A percentile compares a stretch with the other conserved stretches of the same genome.
Conservation (phyloP, 139 green algal genomes). For the Coccomyxa sp. region DNA sequence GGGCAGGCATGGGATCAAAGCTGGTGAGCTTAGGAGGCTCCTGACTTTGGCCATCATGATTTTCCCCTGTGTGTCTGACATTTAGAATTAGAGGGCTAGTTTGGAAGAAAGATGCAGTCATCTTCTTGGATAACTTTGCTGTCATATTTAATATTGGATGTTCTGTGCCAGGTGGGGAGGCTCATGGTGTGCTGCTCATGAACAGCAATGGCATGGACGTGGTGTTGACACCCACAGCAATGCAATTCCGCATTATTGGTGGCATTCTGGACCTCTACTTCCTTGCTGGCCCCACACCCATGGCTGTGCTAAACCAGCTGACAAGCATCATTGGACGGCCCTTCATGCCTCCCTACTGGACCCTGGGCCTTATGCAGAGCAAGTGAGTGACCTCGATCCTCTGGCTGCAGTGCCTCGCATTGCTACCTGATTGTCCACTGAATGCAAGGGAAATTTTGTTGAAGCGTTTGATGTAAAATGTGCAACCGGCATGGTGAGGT, state of each 20-base stretch:
- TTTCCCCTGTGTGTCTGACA: no score
- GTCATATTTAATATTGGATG: no score
- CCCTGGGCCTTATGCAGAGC: constrained; percentile 72
- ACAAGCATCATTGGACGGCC: constrained; percentile 62
- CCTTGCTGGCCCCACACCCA: constrained; percentile 46
- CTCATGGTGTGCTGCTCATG: constrained; percentile 52
- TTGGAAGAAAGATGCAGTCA: no score
- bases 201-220: constrained; percentile 73
- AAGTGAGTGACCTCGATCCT: constrained; percentile 31
- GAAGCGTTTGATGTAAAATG: no score
- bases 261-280: constrained; percentile 72
- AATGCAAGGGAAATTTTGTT: no score
- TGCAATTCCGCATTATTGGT: constrained; percentile 47
- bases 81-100: no score
- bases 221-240: constrained; percentile 5
- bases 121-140: no score
- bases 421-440: no score
- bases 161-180: constrained; percentile 25
- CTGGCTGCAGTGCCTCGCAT: not conserved
- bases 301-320: constrained; percentile 62
- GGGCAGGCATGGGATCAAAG: no score
- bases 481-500: no score
- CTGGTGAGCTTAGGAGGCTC: no score
- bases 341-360: constrained; percentile 59
- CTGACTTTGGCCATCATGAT: no score